Conservation (phyloP, 2,329 filamentous ascomycete genomes). For the Aspergillus udagawae region DNA sequence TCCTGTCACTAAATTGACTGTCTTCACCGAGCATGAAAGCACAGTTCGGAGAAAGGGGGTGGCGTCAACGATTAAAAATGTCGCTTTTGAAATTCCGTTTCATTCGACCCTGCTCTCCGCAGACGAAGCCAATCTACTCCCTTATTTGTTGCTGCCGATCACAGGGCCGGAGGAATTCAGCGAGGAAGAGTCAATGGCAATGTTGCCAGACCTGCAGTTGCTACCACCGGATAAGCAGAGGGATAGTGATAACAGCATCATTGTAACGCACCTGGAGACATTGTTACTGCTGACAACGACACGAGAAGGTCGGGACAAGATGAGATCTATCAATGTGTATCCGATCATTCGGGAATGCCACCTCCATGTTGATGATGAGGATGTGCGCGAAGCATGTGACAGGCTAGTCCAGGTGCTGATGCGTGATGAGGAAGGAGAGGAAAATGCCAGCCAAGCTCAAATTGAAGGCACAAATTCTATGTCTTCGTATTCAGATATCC, state of each 20-base stretch:
- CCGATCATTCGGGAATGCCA: slow-evolving; percentile 86
- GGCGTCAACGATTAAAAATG: slow-evolving; percentile 93
- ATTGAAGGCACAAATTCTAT: slow-evolving; percentile 17
- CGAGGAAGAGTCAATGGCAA: slow-evolving; percentile 77
- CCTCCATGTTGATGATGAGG: slow-evolving; percentile 70
- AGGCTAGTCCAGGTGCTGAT: slow-evolving; percentile 84
- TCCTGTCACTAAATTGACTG: slow-evolving; percentile 86
- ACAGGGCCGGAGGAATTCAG: slow-evolving; percentile 84
- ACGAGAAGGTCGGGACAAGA: slow-evolving; percentile 65
- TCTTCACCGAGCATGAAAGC: slow-evolving; percentile 89
- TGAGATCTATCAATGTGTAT: slow-evolving; percentile 79
- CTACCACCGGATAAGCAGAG: slow-evolving; percentile 84
- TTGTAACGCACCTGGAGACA: slow-evolving; percentile 86
- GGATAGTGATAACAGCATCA: slow-evolving; percentile 70
- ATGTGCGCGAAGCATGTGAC: slow-evolving; percentile 79
- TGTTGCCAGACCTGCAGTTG: slow-evolving; percentile 87
- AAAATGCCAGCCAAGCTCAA: slow-evolving; percentile 34
- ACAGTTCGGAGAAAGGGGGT: slow-evolving; percentile 85
- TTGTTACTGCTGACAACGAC: slow-evolving; percentile 79
- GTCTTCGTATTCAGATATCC: background rate
- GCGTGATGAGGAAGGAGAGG: slow-evolving; percentile 67
- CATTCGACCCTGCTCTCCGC: slow-evolving; percentile 69
- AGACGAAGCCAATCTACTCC: slow-evolving; percentile 72
- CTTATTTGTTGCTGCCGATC: slow-evolving; percentile 83
- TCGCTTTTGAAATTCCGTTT: slow-evolving; percentile 72